These are phyloP conservation scores for Metschnikowia henanensis DNA, from an alignment of 805 yeast species.

Conservation along the genomic window DNA sequence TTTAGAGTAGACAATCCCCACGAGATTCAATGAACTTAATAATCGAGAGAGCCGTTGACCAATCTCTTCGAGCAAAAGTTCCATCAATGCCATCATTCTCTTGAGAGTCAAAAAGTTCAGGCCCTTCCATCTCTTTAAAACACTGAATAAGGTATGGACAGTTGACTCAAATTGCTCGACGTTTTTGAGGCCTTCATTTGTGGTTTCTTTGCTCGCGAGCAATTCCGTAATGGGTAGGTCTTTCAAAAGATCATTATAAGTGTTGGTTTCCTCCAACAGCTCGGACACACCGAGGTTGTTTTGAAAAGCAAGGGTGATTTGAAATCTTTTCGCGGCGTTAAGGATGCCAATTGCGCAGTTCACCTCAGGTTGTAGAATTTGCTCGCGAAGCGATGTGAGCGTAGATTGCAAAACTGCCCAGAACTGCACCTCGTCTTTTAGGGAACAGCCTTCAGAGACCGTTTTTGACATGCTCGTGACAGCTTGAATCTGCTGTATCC, in stretches of 20 bases:
- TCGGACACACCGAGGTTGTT: constrained; percentile 70
- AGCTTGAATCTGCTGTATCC: constrained; percentile 66
- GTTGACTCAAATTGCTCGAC: constrained; percentile 47
- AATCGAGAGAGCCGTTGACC: constrained; percentile 43
- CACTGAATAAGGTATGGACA: constrained; percentile 51
- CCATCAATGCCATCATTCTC: constrained; percentile 65
- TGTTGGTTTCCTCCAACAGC: constrained; percentile 48
- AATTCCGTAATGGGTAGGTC: constrained; percentile 71
- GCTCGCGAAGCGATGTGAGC: constrained; percentile 53
- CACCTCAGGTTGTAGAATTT: constrained; percentile 55
- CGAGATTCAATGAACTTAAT: constrained; percentile 36
- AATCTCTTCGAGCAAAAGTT: constrained; percentile 60
- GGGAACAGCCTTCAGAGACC: constrained; percentile 52
- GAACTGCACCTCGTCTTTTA: constrained; percentile 66
- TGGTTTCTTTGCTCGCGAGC: constrained; percentile 17
- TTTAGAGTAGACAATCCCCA: constrained; percentile 41
- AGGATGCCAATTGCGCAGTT: constrained; percentile 58
- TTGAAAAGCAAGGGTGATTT: constrained; percentile 68
- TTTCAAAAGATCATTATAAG: constrained; percentile 61
- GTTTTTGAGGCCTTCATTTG: constrained; percentile 14
- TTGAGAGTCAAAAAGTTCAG: constrained; percentile 57
- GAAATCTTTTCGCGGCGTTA: constrained; percentile 73
- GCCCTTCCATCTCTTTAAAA: constrained; percentile 61
- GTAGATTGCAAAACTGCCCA: constrained; percentile 76
- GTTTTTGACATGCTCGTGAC: constrained; percentile 55